Conservation (phyloP, 2,329 filamentous ascomycete genomes). For the Emmonsiellopsis sp. region DNA sequence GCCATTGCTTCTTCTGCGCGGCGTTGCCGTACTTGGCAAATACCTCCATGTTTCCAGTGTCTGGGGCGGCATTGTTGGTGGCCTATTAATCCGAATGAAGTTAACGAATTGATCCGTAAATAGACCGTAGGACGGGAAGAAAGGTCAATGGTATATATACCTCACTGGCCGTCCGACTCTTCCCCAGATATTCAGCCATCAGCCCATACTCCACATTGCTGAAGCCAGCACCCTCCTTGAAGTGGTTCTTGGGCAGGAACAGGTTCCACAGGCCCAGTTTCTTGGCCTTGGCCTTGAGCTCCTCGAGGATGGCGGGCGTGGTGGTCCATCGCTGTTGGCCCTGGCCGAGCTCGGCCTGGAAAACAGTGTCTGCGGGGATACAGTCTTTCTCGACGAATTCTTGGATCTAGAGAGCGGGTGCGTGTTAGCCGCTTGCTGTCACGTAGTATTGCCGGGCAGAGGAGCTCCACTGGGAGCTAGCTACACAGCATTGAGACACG, state of each 20-base stretch:
- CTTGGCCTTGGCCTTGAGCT: slow-evolving; percentile 75
- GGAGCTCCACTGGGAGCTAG: too few species aligned
- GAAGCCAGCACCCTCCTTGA: slow-evolving; percentile 89
- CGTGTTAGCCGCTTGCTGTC: slow-evolving; percentile 4
- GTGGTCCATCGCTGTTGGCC: slow-evolving; percentile 68
- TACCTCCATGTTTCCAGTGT: slow-evolving; percentile 95
- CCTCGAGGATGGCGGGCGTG: slow-evolving; percentile 74
- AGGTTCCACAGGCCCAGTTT: slow-evolving; percentile 93
- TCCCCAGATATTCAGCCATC: slow-evolving; percentile 93
- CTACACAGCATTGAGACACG: background rate
- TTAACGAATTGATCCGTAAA: background rate
- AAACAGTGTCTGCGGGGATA: slow-evolving; percentile 72
- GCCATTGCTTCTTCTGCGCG: slow-evolving; percentile 74
- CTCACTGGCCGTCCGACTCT: slow-evolving; percentile 72
- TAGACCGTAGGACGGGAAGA: background rate
- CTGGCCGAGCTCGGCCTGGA: slow-evolving; percentile 67
- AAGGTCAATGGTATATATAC: slow-evolving; percentile 17
- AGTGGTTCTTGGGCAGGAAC: slow-evolving; percentile 92
- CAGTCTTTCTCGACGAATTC: slow-evolving; percentile 97
- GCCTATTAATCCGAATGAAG: slow-evolving; percentile 38
- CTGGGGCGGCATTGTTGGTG: slow-evolving; percentile 80
- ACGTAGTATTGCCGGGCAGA: background rate
- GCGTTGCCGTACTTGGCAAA: slow-evolving; percentile 84
- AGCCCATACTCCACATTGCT: slow-evolving; percentile 93
- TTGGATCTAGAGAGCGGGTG: slow-evolving; percentile 52